Evolutionary conservation across 2,329 filamentous ascomycete genomes (phyloP), one percentile per base, ranked within the genome.

Genomic region (Diaporthe sp.): DNA sequence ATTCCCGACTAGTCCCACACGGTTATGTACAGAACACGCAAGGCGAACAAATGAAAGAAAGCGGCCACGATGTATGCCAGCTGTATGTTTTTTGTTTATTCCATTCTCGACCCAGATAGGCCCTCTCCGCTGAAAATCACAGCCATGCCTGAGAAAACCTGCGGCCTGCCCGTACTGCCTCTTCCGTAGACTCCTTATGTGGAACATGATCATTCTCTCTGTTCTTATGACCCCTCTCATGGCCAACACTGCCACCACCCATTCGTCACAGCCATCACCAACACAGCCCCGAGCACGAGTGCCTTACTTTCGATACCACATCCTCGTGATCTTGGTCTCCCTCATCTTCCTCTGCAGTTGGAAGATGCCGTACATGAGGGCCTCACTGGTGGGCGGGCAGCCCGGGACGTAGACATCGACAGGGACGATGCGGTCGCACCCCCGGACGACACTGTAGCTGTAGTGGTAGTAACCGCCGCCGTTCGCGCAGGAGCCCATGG

Each of bases 401-500:
- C 92, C 92, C 1, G 92, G 92, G 7, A 94, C 89, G 79, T 92
- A 94, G 15, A 94, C 88, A 82, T 94, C 92, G 19, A 94, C 92
- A 0, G 92, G 92, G 3, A 93, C 85, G 78, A 94, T 88, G 13
- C 92, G 84, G 82, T 94, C 92, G 76, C 91, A 92, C 0, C 92
- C 92, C 51, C 92, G 85, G 19, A 91, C 88, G 19, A 94, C 92
- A 69, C 86, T 89, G 83, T 94, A 94, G 80, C 90, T 92, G 83
- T 94, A 94, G 82, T 94, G 92, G 82, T 94, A 94, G 83, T 94
- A 94, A 19, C 92, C 92, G 74, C 92, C 92, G 31, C 92, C 92
- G 80, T 94, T 94, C 37, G 92, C 92, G 81, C 92, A 94, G 74
- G 89, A 92, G 9, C 92, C 92, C 92, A 94, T 94, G 79, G 90